Percentiles rank a stretch among this genome's conserved stretches.
Conservation (phyloP, 2,329 filamentous ascomycete species). For the Diaporthe citriasiana region DNA sequence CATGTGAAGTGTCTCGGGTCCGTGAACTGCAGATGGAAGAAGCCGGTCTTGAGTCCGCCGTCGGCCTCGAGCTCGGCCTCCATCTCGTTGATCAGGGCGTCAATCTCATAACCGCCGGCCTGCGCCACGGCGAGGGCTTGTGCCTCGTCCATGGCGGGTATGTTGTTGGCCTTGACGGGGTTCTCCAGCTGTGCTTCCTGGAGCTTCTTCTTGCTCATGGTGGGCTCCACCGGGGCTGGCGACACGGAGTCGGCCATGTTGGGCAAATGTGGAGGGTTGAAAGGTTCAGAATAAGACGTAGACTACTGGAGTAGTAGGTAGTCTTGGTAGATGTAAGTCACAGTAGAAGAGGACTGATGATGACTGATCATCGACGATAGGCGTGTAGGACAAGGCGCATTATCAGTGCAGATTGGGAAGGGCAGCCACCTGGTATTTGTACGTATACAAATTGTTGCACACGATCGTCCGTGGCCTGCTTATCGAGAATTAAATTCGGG, state of each 20-base stretch:
- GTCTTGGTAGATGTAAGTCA: background rate
- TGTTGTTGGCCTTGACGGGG: constrained; percentile 41
- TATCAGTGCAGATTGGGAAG: background rate
- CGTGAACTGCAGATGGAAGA: constrained; percentile 70
- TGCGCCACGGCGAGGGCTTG: constrained; percentile 55
- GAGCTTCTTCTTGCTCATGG: constrained; percentile 40
- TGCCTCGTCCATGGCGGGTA: constrained; percentile 47
- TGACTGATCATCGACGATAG: constrained; percentile 21
- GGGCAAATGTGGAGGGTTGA: background rate
- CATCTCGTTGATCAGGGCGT: constrained; percentile 58
- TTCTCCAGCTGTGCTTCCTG: constrained; percentile 47
- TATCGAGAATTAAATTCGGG: background rate
- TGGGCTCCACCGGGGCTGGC: constrained; percentile 37
- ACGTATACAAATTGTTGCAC: constrained; percentile 17
- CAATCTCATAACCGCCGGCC: constrained; percentile 53
- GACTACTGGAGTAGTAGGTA: background rate
- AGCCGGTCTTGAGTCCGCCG: constrained; percentile 51
- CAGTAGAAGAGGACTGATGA: background rate
- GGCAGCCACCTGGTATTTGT: constrained; percentile 26
- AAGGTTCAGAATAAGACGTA: background rate
- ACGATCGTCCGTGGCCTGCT: background rate
- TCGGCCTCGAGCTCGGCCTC: constrained; percentile 55
- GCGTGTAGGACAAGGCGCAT: background rate
- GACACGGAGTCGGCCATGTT: constrained; percentile 40
- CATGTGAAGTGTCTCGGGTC: constrained; percentile 77